phyloP scores from a whole-genome alignment of 805 yeast species.

The Martiniozyma abietophila region DNA sequence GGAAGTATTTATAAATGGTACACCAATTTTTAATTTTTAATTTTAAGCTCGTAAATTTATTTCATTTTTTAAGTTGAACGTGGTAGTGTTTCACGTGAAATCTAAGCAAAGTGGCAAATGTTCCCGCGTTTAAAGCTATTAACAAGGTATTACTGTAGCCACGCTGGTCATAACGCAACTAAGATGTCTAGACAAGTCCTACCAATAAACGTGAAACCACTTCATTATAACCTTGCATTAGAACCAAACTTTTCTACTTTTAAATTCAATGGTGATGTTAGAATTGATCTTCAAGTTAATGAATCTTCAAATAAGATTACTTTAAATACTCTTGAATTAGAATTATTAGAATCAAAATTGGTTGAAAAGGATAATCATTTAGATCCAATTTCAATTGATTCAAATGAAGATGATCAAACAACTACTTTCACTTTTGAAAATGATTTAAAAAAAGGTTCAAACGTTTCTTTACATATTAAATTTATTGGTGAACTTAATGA shows the following conservation, averaged over 20 bases:
- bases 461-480: conserved; percentile 25
- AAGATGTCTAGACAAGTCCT: conserved; percentile 26
- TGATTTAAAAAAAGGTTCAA: conserved; percentile 20
- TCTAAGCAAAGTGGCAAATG: too few relatives aligned
- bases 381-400: conserved; percentile 15
- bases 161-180: conserved; percentile 12
- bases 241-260: conserved; percentile 30
- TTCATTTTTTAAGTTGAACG: too few relatives aligned
- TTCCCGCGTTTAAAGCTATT: too few relatives aligned
- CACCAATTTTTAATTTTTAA: too few relatives aligned
- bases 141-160: too few relatives aligned
- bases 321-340: conserved; percentile 31
- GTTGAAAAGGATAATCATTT: too few relatives aligned
- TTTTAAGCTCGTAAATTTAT: too few relatives aligned
- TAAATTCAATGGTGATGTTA: conserved; percentile 44
- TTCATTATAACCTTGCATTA: conserved; percentile 59
- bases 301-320: conserved; percentile 38
- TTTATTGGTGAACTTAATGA: conserved; percentile 40
- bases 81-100: too few relatives aligned
- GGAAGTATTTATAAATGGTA: too few relatives aligned
- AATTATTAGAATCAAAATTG: conserved; percentile 17
- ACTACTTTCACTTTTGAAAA: conserved; percentile 51
- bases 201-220: conserved; percentile 54
- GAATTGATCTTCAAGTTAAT: conserved; percentile 38
- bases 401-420: conserved; percentile 52